These are phyloP conservation scores for Tricholoma sp. DNA, from an alignment of 768 basidiomycete genomes.

Conservation along the genomic window DNA sequence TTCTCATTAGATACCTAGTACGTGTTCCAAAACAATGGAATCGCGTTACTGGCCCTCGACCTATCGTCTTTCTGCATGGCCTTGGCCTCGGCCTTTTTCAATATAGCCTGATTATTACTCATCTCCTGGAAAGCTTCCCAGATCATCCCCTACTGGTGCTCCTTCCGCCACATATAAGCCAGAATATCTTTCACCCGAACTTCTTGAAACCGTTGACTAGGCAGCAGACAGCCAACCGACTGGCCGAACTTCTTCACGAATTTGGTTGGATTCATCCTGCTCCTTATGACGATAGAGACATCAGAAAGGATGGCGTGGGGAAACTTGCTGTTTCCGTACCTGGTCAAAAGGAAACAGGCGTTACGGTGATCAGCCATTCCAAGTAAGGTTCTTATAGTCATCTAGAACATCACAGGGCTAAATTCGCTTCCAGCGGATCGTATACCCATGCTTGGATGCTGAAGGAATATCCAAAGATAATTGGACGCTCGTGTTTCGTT, in stretches of 20 bases:
- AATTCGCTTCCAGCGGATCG: constrained; percentile 48
- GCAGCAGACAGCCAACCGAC: constrained; percentile 47
- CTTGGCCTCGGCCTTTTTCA: constrained; percentile 79
- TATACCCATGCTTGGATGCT: constrained; percentile 88
- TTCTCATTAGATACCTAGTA: constrained; percentile 57
- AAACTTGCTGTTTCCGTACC: constrained; percentile 16
- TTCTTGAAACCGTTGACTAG: constrained; percentile 71
- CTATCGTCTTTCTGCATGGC: constrained; percentile 83
- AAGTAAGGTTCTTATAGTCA: constrained; percentile 50
- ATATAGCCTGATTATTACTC: constrained; percentile 55
- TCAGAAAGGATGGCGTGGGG: constrained; percentile 16
- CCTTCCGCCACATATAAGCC: constrained; percentile 83
- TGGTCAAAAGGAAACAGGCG: constrained; percentile 38
- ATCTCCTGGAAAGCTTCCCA: constrained; percentile 50
- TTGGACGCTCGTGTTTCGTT: constrained; percentile 78
- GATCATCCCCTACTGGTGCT: constrained; percentile 71
- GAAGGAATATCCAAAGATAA: constrained; percentile 66
- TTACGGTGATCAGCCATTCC: constrained; percentile 83
- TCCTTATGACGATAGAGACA: constrained; percentile 16
- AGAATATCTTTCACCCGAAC: constrained; percentile 72
- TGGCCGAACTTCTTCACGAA: constrained; percentile 52
- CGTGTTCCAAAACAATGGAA: constrained; percentile 68
- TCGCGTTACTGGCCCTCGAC: constrained; percentile 48
- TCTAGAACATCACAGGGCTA: background rate
- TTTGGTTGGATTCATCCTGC: constrained; percentile 56